These are phyloP conservation scores for Cystoderma amianthinum DNA, from an alignment of 768 basidiomycete species.

Conservation along the genomic window DNA sequence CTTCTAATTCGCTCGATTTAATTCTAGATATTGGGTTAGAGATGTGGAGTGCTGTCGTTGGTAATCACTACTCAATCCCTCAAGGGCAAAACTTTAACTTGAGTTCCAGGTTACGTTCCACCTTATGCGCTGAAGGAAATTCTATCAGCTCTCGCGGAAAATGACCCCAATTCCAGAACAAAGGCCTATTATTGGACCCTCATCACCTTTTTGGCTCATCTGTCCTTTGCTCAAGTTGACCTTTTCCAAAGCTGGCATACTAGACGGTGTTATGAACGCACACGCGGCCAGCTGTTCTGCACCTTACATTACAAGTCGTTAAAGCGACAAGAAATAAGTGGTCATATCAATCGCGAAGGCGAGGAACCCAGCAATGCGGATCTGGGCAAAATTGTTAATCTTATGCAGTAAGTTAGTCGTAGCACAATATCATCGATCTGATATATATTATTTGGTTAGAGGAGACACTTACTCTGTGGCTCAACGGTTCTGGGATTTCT, in stretches of 20 bases:
- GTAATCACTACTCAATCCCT: conserved; percentile 12
- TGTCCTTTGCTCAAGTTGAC: conserved; percentile 65
- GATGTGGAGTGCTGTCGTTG: conserved; percentile 52
- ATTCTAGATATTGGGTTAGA: conserved; percentile 53
- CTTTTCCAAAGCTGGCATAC: conserved; percentile 61
- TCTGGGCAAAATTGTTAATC: conserved; percentile 65
- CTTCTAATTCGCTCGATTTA: conserved; percentile 63
- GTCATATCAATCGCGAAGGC: conserved; percentile 30
- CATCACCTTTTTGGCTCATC: conserved; percentile 51
- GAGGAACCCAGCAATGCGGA: conserved; percentile 42
- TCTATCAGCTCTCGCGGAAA: conserved; percentile 37
- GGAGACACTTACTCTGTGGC: conserved; percentile 67
- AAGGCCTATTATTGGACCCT: conserved; percentile 55
- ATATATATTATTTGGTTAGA: too few species aligned
- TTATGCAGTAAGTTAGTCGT: conserved; percentile 76
- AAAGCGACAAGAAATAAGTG: conserved; percentile 50
- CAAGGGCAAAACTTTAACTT: conserved; percentile 2
- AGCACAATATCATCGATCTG: not conserved
- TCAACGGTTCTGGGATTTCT: conserved; percentile 69
- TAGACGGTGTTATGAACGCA: conserved; percentile 64
- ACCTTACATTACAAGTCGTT: conserved; percentile 64
- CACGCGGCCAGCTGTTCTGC: conserved; percentile 67
- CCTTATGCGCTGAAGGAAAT: conserved; percentile 61
- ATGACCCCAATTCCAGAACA: conserved; percentile 29
- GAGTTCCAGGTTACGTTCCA: conserved; percentile 50